Percentiles rank a stretch among this genome's conserved stretches.
Conservation (phyloP, 1,284 basidiomycete species). For the Heterobasidion annosum region DNA sequence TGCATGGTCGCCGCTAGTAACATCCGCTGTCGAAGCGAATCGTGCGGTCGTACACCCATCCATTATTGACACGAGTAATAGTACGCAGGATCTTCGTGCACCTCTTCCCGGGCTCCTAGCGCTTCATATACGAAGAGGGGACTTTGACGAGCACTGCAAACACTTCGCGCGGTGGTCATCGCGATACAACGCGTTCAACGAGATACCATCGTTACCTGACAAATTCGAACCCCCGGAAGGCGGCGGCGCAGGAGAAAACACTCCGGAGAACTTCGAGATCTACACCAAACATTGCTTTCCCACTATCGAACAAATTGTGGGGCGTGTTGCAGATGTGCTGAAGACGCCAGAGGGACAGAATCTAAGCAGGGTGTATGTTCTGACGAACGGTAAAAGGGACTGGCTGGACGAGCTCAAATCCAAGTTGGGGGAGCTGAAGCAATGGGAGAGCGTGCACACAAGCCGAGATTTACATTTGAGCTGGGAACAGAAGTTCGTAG, state of each 20-base stretch:
- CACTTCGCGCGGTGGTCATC: constrained; percentile 41
- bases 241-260: constrained; percentile 26
- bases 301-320: constrained; percentile 40
- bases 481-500: constrained; percentile 31
- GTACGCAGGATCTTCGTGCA: neutral
- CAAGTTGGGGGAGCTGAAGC: constrained; percentile 35
- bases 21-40: constrained; percentile 40
- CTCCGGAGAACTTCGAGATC: constrained; percentile 26
- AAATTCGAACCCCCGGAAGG: constrained; percentile 31
- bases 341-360: constrained; percentile 19
- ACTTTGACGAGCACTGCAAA: constrained; percentile 53
- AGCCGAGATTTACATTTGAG: constrained; percentile 29
- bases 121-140: constrained; percentile 59
- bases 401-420: constrained; percentile 37
- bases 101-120: constrained; percentile 40
- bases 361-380: constrained; percentile 41
- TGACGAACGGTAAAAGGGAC: constrained; percentile 54
- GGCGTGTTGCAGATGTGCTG: constrained; percentile 29
- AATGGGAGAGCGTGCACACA: constrained; percentile 35
- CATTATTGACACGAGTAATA: constrained; percentile 5
- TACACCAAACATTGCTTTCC: constrained; percentile 56
- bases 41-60: constrained; percentile 34
- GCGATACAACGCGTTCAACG: constrained; percentile 50
- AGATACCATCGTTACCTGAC: constrained; percentile 40
- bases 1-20: constrained; percentile 53